Evolutionary conservation across 2,329 filamentous ascomycete species (phyloP), one percentile per base, ranked within the genome.

Genomic region (Microcera coccophila): DNA sequence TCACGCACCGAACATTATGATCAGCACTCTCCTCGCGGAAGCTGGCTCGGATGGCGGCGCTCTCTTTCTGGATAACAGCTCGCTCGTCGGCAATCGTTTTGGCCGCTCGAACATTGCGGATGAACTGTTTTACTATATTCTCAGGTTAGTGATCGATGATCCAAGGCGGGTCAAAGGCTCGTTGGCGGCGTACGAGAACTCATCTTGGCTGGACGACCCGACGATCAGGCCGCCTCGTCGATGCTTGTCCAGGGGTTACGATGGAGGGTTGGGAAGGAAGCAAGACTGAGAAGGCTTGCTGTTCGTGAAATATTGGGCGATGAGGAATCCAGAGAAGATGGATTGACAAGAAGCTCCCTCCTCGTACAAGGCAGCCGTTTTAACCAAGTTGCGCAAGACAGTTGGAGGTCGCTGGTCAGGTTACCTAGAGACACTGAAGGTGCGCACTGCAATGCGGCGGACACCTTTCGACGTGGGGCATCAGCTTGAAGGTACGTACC

Each of bases 121-220:
- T 98, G 73, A 98, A 98, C 73, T 97, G 93, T 75, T 98, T 98
- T 67, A 98, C 93, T 97, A 63, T n/a, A n/a, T n/a, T n/a, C n/a
- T n/a, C n/a, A n/a, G n/a, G n/a, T n/a, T n/a, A n/a, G n/a, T n/a
- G n/a, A n/a, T n/a, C n/a, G 52, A 36, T 22, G 44, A 35, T 35
- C 28, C n/a, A 19, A 31, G 31, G 36, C 42, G 29, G 36, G 14
- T 26, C 41, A 34, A 38, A 28, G 47, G 20, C 37, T 19, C 16
- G 42, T 42, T 36, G 45, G 47, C 45, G 46, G 41, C 62, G 37
- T 62, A 69, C 66, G 57, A 39, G 66, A 69, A 61, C 66, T 69
- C 66, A 69, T 69, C 54, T 59, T 66, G 51, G 44, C 48, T 52
- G 53, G 58, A 59, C 58, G 57, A 61, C 61, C 61, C 57, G 52